Percentiles rank a stretch among this genome's conserved stretches.
phyloP scores from a whole-genome alignment of 768 basidiomycete genomes.

The Kwoniella dejecticola region DNA sequence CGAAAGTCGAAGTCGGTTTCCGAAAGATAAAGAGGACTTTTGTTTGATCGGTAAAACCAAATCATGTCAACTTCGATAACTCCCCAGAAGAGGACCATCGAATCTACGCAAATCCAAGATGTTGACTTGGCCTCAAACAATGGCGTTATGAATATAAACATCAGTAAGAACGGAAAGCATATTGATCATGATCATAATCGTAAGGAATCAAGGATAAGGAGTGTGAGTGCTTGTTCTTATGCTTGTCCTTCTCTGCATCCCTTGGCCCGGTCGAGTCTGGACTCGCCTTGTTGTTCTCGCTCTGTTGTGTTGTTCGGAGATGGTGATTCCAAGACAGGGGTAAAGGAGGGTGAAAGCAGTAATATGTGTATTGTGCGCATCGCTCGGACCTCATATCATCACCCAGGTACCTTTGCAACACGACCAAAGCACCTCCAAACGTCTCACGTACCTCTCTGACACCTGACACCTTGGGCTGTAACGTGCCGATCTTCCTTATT shows the following conservation, averaged over 20 bases:
- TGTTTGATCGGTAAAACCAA: too few species aligned
- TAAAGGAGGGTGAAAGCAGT: neutral
- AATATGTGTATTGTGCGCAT: neutral
- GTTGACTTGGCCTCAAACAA: neutral
- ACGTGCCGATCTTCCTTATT: too few species aligned
- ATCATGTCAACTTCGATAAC: constrained; percentile 18
- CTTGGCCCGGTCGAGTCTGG: neutral
- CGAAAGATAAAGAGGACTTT: neutral
- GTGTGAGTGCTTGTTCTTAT: neutral
- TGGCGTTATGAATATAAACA: neutral
- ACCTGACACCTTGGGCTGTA: too few species aligned
- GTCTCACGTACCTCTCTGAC: too few species aligned
- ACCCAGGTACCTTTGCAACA: neutral
- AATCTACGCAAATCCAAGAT: constrained; percentile 5
- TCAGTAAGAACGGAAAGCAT: neutral
- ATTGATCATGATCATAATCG: neutral
- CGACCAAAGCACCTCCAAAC: neutral
- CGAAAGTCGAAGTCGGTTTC: too few species aligned
- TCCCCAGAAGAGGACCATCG: constrained; percentile 12
- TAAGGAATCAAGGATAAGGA: neutral
- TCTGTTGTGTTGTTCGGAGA: neutral
- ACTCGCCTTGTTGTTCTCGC: neutral
- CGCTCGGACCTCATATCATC: neutral
- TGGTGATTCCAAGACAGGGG: constrained; percentile 2
- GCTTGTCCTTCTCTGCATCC: neutral